Evolutionary conservation across 2,329 filamentous ascomycete species (phyloP).

Genomic region (Pestalotiopsis sp.): DNA sequence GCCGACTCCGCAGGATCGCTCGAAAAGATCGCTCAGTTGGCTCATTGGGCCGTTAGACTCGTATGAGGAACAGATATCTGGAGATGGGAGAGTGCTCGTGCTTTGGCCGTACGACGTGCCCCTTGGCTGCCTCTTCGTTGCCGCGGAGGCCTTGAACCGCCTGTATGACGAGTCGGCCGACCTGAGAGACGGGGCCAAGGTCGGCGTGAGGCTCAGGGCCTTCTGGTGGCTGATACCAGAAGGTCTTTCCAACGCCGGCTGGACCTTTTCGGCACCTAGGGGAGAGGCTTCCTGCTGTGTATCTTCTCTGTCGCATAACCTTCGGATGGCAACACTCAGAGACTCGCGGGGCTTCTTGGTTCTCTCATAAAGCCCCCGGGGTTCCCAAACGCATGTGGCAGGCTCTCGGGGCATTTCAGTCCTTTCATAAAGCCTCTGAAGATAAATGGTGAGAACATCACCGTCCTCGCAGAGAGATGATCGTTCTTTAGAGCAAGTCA

Average conservation of each 20-base stretch:
- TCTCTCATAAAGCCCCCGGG: neutral
- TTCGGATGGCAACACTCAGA: neutral
- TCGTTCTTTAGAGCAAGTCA: neutral
- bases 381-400: neutral
- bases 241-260: neutral
- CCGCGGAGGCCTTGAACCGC: neutral
- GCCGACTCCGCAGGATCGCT: neutral
- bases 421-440: neutral
- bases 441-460: neutral
- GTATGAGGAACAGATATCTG: neutral
- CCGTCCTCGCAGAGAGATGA: neutral
- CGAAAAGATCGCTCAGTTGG: neutral
- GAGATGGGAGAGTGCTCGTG: neutral
- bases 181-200: neutral
- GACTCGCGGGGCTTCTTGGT: neutral
- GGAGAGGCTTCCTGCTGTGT: neutral
- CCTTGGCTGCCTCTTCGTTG: neutral
- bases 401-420: neutral
- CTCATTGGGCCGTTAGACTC: neutral
- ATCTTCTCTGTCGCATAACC: neutral
- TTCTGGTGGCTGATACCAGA: neutral
- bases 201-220: neutral
- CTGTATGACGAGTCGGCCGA: neutral
- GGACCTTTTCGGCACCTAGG: neutral
- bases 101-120: neutral